Evolutionary conservation across 768 basidiomycete species (phyloP), one percentile per base, ranked within the genome.

Genomic region (Leccinum ochraceum): DNA sequence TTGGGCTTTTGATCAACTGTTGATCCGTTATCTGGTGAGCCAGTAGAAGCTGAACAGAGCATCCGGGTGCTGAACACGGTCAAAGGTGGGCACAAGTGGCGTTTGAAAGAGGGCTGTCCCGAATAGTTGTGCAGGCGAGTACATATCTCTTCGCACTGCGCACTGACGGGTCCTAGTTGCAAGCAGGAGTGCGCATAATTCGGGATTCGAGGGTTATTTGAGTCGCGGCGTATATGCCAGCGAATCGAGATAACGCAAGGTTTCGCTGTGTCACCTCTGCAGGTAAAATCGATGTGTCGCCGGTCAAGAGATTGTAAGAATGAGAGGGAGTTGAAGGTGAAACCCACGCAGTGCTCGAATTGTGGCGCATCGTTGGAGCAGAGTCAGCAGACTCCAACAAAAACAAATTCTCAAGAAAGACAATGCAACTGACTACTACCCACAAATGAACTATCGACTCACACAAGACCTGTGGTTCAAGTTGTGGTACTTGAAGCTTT

Each of bases 51-150:
- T n/a, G 34, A 10, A 10, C 13, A 57, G 26, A 11, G 30, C 11
- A 28, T 13, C n/a, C 42, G 24, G 53, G 42, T 5, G 39, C 11
- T 16, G 10, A 17, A 26, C 53, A 20, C 10, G 13, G 20, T 20
- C n/a, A 20, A 46, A 46, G 44, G 3, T 20, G n/a, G 10, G 44
- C 13, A 1, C 42, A 36, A 56, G 61, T 63, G 52, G 61, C 53
- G 42, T 56, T 53, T 10, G 8, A 34, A 20, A 59, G 53, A 16
- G 28, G 17, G 9, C 4, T 24, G 1, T 9, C 24, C 4, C 20
- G 46, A 16, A 37, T 28, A 20, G 20, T 14, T 53, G 24, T 30
- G 17, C 10, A 68, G 67, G 58, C 54, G 17, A 66, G 67, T 60
- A 58, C 14, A 57, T 1, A n/a, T 32, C 3, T 53, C 42, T 48